phyloP scores from a whole-genome alignment of 2,329 filamentous ascomycete genomes.

The Fusarium sp. region DNA sequence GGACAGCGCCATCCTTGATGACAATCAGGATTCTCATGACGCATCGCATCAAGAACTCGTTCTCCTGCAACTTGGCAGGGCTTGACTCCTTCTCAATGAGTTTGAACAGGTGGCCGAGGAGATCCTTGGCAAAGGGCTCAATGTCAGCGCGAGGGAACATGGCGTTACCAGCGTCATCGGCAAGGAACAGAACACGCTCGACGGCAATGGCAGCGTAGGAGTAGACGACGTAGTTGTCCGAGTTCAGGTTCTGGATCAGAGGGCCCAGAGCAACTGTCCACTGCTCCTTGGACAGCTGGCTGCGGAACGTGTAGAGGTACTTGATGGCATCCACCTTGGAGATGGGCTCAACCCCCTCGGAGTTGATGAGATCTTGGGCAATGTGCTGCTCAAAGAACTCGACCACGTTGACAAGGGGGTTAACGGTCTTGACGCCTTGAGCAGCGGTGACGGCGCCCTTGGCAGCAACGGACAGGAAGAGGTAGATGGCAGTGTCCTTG shows the following conservation, averaged over 20 bases:
- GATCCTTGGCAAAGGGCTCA: slow-evolving; percentile 83
- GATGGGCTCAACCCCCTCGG: slow-evolving; percentile 79
- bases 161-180: slow-evolving; percentile 78
- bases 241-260: slow-evolving; percentile 90
- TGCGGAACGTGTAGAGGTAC: slow-evolving; percentile 96
- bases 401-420: slow-evolving; percentile 87
- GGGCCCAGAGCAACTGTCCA: slow-evolving; percentile 92
- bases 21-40: slow-evolving; percentile 98
- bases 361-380: slow-evolving; percentile 85
- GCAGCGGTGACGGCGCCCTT: slow-evolving; percentile 89
- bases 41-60: slow-evolving; percentile 98
- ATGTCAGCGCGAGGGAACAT: slow-evolving; percentile 86
- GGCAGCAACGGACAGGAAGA: slow-evolving; percentile 93
- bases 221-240: slow-evolving; percentile 94
- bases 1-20: slow-evolving; percentile 82
- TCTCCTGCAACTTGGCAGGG: slow-evolving; percentile 95
- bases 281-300: slow-evolving; percentile 90
- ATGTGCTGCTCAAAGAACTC: slow-evolving; percentile 96
- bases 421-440: slow-evolving; percentile 92
- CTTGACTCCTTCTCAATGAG: slow-evolving; percentile 87
- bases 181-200: slow-evolving; percentile 90
- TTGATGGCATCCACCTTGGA: slow-evolving; percentile 98
- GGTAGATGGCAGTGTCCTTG: slow-evolving; percentile 97
- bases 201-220: slow-evolving; percentile 97
- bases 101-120: slow-evolving; percentile 90